These are phyloP conservation scores for Eutrema salsugineum DNA, from an alignment of 441 rosid species.

Conservation along the genomic window DNA sequence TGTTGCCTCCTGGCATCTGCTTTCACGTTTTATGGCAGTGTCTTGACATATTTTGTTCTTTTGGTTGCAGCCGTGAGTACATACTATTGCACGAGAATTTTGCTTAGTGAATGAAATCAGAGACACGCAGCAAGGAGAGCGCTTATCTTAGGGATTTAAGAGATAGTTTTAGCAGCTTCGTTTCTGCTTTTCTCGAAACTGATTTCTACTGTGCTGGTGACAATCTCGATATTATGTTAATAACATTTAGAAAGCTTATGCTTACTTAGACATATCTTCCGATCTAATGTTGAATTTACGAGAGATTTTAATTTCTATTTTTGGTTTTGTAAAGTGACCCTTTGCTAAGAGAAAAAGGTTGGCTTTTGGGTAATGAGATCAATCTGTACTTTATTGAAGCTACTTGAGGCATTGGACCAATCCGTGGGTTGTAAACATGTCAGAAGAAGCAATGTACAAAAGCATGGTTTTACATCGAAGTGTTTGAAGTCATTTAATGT, in stretches of 20 bases:
- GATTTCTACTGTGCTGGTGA: neutral
- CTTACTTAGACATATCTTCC: neutral
- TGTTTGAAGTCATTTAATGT: too few relatives aligned
- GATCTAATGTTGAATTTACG: neutral
- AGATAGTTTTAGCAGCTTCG: neutral
- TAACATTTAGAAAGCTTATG: conserved; percentile 14
- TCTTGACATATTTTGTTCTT: conserved; percentile 2
- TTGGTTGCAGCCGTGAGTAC: conserved; percentile 80
- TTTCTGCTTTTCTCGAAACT: neutral
- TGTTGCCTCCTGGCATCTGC: neutral
- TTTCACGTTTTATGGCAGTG: neutral
- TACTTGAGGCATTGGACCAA: conserved; percentile 4
- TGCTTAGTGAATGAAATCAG: conserved; percentile 27
- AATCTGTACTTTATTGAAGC: neutral
- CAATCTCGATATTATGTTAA: conserved; percentile 17
- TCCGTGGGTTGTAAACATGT: too few relatives aligned
- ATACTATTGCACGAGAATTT: conserved; percentile 89
- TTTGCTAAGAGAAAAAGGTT: neutral
- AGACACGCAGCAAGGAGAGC: neutral
- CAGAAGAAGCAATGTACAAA: too few relatives aligned
- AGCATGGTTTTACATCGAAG: too few relatives aligned
- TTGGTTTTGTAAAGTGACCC: neutral
- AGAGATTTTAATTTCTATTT: neutral
- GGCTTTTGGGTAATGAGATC: conserved; percentile 2
- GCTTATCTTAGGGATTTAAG: neutral